A percentile compares a stretch with the other conserved stretches of the same genome.
phyloP scores from a whole-genome alignment of 306 rosid genomes.

The Fagus crenata region DNA sequence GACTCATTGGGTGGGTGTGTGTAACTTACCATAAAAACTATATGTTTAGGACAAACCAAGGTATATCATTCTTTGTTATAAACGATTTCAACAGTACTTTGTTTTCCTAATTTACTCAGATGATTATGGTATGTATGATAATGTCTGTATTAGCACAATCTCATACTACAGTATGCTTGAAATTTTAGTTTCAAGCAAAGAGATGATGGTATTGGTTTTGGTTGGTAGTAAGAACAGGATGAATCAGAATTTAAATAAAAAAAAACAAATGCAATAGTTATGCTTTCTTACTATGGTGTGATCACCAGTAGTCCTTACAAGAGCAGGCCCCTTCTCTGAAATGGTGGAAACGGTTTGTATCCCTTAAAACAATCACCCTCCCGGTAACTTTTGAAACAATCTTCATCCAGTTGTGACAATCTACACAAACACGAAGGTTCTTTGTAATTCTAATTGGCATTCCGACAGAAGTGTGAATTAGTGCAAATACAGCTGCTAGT shows the following conservation, averaged over 20 bases:
- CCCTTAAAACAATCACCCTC: slow-evolving; percentile 53
- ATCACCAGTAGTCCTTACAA: slow-evolving; percentile 66
- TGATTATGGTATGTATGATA: background rate
- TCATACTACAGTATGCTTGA: background rate
- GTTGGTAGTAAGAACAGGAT: background rate
- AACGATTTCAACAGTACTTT: background rate
- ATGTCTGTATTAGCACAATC: background rate
- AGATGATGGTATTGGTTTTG: background rate
- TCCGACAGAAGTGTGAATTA: slow-evolving; percentile 41
- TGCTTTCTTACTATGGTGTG: background rate
- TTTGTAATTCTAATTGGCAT: slow-evolving; percentile 63
- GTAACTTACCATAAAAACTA: too few relatives aligned
- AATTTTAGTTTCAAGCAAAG: background rate
- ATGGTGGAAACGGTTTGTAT: slow-evolving; percentile 64
- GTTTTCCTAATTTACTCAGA: background rate
- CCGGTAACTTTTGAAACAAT: slow-evolving; percentile 45
- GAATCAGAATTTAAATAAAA: background rate
- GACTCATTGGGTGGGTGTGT: too few relatives aligned
- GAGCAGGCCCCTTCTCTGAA: slow-evolving; percentile 52
- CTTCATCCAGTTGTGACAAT: slow-evolving; percentile 65
- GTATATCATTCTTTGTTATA: background rate
- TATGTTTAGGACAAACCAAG: background rate
- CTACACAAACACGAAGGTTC: slow-evolving; percentile 56
- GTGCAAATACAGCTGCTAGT: slow-evolving; percentile 43
- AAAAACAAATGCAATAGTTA: background rate